A percentile compares a stretch with the other conserved stretches of the same genome.
Conservation (phyloP, 768 basidiomycete genomes). For the Amanita brunnescens region DNA sequence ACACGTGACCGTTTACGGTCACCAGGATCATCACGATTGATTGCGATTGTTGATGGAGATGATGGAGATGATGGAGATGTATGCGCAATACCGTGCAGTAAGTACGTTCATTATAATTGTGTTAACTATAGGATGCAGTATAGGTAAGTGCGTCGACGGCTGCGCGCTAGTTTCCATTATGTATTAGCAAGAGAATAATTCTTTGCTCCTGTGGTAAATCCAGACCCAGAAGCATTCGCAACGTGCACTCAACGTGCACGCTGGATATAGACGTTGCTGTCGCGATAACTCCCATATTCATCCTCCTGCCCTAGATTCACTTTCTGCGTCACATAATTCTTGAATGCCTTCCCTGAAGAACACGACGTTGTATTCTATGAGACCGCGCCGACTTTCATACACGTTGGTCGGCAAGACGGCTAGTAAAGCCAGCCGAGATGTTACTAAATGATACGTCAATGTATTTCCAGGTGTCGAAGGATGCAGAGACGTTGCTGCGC, state of each 20-base stretch:
- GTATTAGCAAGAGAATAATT: neutral
- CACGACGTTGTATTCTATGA: slow-evolving; percentile 83
- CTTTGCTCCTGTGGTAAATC: neutral
- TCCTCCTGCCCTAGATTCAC: slow-evolving; percentile 37
- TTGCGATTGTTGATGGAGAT: neutral
- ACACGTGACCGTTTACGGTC: slow-evolving; percentile 4
- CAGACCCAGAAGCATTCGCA: neutral
- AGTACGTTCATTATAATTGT: neutral
- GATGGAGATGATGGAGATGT: too few relatives aligned
- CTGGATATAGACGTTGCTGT: neutral
- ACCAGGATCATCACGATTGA: neutral
- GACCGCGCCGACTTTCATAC: slow-evolving; percentile 62
- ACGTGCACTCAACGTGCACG: slow-evolving; percentile 3
- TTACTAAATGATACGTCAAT: slow-evolving; percentile 79
- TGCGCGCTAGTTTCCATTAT: neutral
- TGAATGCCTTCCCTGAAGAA: slow-evolving; percentile 78
- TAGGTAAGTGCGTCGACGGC: neutral
- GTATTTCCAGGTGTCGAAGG: slow-evolving; percentile 59
- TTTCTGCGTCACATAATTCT: slow-evolving; percentile 74
- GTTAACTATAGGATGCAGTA: neutral
- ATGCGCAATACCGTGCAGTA: too few relatives aligned
- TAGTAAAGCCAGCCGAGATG: slow-evolving; percentile 59
- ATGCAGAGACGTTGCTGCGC: slow-evolving; percentile 54
- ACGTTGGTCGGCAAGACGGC: slow-evolving; percentile 67
- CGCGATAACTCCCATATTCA: slow-evolving; percentile 9